Percentiles rank a stretch among this genome's conserved stretches.
phyloP scores from a whole-genome alignment of 805 yeast genomes.

The Ogataea haglerorum region DNA sequence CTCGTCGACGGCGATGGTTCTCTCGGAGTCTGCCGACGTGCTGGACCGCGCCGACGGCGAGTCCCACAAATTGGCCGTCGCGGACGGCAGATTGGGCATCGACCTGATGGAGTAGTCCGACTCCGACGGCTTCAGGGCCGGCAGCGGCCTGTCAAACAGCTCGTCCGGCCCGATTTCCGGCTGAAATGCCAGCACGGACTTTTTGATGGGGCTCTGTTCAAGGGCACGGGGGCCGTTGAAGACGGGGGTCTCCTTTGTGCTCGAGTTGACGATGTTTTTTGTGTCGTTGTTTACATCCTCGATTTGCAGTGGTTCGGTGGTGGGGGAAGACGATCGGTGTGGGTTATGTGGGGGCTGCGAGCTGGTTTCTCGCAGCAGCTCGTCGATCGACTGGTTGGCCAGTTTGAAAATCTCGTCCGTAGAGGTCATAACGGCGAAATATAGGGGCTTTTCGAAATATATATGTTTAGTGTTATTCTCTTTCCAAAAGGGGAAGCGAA shows the following conservation, averaged over 20 bases:
- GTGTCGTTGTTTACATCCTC: constrained; percentile 10
- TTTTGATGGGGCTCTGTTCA: constrained; percentile 21
- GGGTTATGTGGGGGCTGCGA: constrained; percentile 13
- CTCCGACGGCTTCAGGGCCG: constrained; percentile 34
- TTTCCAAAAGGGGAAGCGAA: constrained; percentile 6
- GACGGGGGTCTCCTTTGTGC: constrained; percentile 18
- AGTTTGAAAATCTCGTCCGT: constrained; percentile 25
- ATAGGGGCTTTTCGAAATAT: constrained; percentile 8
- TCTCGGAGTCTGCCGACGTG: constrained; percentile 31
- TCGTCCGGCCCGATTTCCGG: constrained; percentile 28
- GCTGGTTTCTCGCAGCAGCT: constrained; percentile 32
- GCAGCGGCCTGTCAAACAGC: constrained; percentile 33
- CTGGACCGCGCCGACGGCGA: constrained; percentile 21
- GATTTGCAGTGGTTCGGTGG: constrained; percentile 22
- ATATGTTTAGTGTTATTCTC: constrained; percentile 6
- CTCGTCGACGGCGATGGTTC: constrained; percentile 26
- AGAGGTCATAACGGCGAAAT: constrained; percentile 6
- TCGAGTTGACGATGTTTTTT: constrained; percentile 3
- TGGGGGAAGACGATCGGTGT: constrained; percentile 13
- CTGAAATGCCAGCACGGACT: constrained; percentile 37
- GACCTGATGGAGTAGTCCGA: constrained; percentile 32
- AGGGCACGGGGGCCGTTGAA: constrained; percentile 30
- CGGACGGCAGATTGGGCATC: constrained; percentile 31
- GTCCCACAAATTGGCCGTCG: constrained; percentile 10
- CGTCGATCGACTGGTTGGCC: constrained; percentile 39